Conservation (phyloP, 768 basidiomycete species). For the Collybia sp. region DNA sequence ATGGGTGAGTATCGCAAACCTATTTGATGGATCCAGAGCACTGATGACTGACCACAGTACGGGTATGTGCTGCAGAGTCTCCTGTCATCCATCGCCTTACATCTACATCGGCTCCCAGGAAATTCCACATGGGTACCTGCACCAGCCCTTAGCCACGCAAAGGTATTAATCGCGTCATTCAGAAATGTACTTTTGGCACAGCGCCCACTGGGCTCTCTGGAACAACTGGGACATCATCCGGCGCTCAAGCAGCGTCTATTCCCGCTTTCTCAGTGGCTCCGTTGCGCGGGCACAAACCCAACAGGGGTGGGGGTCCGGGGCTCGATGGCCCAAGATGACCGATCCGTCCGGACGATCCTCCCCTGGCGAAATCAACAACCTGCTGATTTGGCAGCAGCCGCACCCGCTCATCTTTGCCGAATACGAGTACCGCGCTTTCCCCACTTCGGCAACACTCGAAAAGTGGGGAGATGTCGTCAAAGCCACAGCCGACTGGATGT, state of each 20-base stretch:
- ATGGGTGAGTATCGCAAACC: slow-evolving; percentile 35
- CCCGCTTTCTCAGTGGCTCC: slow-evolving; percentile 41
- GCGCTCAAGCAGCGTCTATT: slow-evolving; percentile 38
- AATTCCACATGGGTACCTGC: slow-evolving; percentile 54
- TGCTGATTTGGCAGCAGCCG: slow-evolving; percentile 60
- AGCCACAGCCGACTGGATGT: slow-evolving; percentile 59
- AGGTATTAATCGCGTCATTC: neutral
- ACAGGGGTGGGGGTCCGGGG: slow-evolving; percentile 48
- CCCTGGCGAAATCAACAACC: slow-evolving; percentile 58
- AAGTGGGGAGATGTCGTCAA: slow-evolving; percentile 50
- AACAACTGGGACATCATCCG: slow-evolving; percentile 53
- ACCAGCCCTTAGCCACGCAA: no score
- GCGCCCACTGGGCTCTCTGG: slow-evolving; percentile 57
- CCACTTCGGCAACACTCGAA: slow-evolving; percentile 30
- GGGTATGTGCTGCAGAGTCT: slow-evolving; percentile 20
- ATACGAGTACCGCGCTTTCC: slow-evolving; percentile 49
- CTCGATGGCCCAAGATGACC: slow-evolving; percentile 63
- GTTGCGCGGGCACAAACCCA: slow-evolving; percentile 45
- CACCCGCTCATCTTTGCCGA: slow-evolving; percentile 56
- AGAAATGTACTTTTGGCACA: slow-evolving; percentile 60
- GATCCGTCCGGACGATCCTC: slow-evolving; percentile 54
- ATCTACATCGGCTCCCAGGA: slow-evolving; percentile 22
- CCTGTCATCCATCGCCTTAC: neutral
- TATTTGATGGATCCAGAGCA: neutral
- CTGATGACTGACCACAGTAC: slow-evolving; percentile 17